phyloP scores from a whole-genome alignment of 768 basidiomycete genomes.

The Suillus clintonianus region DNA sequence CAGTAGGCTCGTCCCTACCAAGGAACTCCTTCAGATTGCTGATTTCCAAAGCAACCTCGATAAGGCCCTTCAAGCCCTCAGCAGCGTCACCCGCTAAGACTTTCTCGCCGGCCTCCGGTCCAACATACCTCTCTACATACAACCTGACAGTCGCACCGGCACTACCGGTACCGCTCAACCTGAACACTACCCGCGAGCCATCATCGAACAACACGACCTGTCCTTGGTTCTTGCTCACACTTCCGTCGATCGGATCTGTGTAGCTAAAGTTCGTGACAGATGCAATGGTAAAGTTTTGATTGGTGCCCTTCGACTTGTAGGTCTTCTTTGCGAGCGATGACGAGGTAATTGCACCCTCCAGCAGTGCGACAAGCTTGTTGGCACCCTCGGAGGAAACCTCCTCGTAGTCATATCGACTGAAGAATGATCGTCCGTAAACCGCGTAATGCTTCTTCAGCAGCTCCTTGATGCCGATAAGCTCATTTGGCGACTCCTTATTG shows the following conservation, averaged over 20 bases:
- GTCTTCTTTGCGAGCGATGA: slow-evolving; percentile 68
- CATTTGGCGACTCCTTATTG: slow-evolving; percentile 71
- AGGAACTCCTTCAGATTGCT: slow-evolving; percentile 86
- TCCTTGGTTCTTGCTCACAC: slow-evolving; percentile 93
- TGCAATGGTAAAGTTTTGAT: slow-evolving; percentile 73
- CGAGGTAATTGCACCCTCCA: slow-evolving; percentile 70
- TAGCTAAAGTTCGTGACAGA: slow-evolving; percentile 89
- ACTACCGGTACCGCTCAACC: slow-evolving; percentile 94
- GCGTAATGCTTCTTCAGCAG: slow-evolving; percentile 85
- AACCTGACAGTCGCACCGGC: slow-evolving; percentile 95
- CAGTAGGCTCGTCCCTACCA: slow-evolving; percentile 88
- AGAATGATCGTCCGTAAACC: slow-evolving; percentile 95
- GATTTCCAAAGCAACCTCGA: slow-evolving; percentile 89
- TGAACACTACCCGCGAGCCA: slow-evolving; percentile 93
- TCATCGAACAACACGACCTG: slow-evolving; percentile 91
- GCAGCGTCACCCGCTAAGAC: slow-evolving; percentile 77
- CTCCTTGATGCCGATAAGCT: slow-evolving; percentile 89
- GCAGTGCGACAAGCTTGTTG: slow-evolving; percentile 75
- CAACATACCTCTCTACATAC: slow-evolving; percentile 93
- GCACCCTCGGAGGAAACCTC: slow-evolving; percentile 93
- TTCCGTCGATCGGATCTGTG: slow-evolving; percentile 97
- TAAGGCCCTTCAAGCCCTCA: slow-evolving; percentile 90
- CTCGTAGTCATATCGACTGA: slow-evolving; percentile 99
- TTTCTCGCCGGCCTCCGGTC: slow-evolving; percentile 63
- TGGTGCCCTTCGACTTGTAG: slow-evolving; percentile 67